Evolutionary conservation across 2,329 filamentous ascomycete species (phyloP).

Genomic region (Xylariaceae sp.): DNA sequence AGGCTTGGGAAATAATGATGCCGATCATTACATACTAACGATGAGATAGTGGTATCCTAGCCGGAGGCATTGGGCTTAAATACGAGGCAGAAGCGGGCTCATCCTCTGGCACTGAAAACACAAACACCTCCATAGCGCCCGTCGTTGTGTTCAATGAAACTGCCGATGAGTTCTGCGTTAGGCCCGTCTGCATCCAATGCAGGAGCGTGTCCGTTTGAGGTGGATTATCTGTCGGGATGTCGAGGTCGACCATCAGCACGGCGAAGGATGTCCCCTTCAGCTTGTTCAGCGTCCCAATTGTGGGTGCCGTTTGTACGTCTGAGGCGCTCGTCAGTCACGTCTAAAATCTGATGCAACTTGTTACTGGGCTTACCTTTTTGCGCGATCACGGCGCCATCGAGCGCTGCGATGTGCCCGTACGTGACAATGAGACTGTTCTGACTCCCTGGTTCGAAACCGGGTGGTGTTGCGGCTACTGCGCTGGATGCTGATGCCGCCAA

Average conservation of each 20-base stretch:
- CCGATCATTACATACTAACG: slow-evolving; percentile 20
- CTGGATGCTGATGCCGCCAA: slow-evolving; percentile 32
- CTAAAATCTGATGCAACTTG: background rate
- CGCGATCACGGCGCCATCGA: slow-evolving; percentile 36
- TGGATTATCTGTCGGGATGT: slow-evolving; percentile 40
- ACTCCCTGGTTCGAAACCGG: slow-evolving; percentile 37
- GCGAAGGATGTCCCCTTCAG: slow-evolving; percentile 39
- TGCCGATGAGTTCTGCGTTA: slow-evolving; percentile 27
- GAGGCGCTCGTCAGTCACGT: slow-evolving; percentile 11
- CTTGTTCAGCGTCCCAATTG: slow-evolving; percentile 33
- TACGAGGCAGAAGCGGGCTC: slow-evolving; percentile 27
- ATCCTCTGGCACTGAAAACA: slow-evolving; percentile 20
- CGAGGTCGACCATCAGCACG: slow-evolving; percentile 41
- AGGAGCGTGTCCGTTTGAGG: slow-evolving; percentile 36
- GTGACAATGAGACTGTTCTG: slow-evolving; percentile 37
- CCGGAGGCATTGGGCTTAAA: slow-evolving; percentile 27
- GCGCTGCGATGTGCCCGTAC: slow-evolving; percentile 34
- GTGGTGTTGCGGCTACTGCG: slow-evolving; percentile 37
- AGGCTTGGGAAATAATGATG: background rate
- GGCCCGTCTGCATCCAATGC: slow-evolving; percentile 41
- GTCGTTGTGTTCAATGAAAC: slow-evolving; percentile 21
- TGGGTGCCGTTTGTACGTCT: slow-evolving; percentile 35
- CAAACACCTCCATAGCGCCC: slow-evolving; percentile 21
- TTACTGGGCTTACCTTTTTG: slow-evolving; percentile 31
- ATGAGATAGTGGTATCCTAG: slow-evolving; percentile 28